Percentiles rank a stretch among this genome's conserved stretches.
Evolutionary conservation across 768 basidiomycete genomes (phyloP).

Genomic region (Amanita polypyramis): DNA sequence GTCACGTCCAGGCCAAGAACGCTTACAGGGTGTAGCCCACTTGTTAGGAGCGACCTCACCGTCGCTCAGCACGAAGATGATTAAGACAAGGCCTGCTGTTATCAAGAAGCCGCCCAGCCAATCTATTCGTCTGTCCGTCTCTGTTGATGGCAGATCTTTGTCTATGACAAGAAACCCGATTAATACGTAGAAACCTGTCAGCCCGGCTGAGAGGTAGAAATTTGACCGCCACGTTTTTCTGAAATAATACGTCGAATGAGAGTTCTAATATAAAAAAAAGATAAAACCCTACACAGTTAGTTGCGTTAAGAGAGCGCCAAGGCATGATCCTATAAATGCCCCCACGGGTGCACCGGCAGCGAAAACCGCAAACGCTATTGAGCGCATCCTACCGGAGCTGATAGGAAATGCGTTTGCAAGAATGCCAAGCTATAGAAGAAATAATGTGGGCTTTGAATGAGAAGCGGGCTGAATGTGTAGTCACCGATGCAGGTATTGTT

Average conservation of each 20-base stretch:
- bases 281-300: slow-evolving; percentile 23
- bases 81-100: slow-evolving; percentile 55
- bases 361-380: slow-evolving; percentile 76
- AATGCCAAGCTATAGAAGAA: slow-evolving; percentile 66
- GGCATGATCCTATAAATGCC: slow-evolving; percentile 52
- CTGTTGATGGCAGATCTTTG: slow-evolving; percentile 34
- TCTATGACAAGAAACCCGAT: slow-evolving; percentile 55
- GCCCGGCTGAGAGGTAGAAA: slow-evolving; percentile 46
- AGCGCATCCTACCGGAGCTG: slow-evolving; percentile 43
- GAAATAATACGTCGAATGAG: background rate
- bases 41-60: slow-evolving; percentile 45
- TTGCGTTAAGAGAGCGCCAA: slow-evolving; percentile 70
- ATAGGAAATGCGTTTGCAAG: slow-evolving; percentile 67
- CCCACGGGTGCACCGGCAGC: slow-evolving; percentile 81
- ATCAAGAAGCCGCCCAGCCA: slow-evolving; percentile 64
- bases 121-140: slow-evolving; percentile 45
- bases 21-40: slow-evolving; percentile 42
- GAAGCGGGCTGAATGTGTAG: background rate
- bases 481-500: slow-evolving; percentile 59
- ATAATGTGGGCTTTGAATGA: background rate
- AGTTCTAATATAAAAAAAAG: background rate
- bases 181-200: slow-evolving; percentile 41
- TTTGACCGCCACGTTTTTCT: slow-evolving; percentile 29
- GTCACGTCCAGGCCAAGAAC: slow-evolving; percentile 1
- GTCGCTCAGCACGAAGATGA: slow-evolving; percentile 67